Percentiles rank a stretch among this genome's conserved stretches.
These are phyloP conservation scores for Brassica nigra DNA, from an alignment of 345 rosid species.

Conservation along the genomic window DNA sequence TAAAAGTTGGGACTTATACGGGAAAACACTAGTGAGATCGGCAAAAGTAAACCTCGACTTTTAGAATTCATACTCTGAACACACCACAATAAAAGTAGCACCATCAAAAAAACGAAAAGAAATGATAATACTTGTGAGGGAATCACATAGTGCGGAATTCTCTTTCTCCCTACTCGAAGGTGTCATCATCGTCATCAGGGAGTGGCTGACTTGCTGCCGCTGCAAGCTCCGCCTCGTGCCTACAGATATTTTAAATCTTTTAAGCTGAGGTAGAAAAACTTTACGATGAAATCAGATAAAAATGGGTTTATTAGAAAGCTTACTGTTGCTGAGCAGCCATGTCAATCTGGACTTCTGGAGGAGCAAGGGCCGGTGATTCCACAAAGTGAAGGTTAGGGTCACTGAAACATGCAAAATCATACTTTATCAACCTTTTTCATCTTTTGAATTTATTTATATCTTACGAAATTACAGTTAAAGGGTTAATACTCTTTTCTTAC, in stretches of 20 bases:
- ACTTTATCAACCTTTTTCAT: not conserved
- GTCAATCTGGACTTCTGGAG: conserved; percentile 94
- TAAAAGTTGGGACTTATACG: not conserved
- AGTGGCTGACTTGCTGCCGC: conserved; percentile 79
- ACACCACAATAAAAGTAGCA: conserved; percentile 14
- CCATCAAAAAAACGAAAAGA: conserved; percentile 8
- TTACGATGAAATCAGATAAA: not conserved
- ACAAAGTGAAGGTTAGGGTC: conserved; percentile 91
- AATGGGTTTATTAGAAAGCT: conserved; percentile 24
- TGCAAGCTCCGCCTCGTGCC: conserved; percentile 81
- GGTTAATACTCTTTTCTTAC: conserved; percentile 38
- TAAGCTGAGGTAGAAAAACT: not conserved
- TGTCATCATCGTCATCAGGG: conserved; percentile 78
- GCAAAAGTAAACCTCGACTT: conserved; percentile 5
- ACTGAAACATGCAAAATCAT: conserved; percentile 32
- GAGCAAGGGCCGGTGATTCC: conserved; percentile 92
- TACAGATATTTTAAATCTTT: conserved; percentile 22
- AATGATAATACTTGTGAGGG: conserved; percentile 1
- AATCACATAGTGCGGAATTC: conserved; percentile 2
- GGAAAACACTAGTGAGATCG: not conserved
- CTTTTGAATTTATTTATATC: not conserved
- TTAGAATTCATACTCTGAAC: not conserved
- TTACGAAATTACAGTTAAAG: not conserved
- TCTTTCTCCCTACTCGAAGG: conserved; percentile 54
- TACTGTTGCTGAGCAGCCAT: conserved; percentile 91